phyloP scores from a whole-genome alignment of 148 eudicot genomes.

The Oxyria digyna region DNA sequence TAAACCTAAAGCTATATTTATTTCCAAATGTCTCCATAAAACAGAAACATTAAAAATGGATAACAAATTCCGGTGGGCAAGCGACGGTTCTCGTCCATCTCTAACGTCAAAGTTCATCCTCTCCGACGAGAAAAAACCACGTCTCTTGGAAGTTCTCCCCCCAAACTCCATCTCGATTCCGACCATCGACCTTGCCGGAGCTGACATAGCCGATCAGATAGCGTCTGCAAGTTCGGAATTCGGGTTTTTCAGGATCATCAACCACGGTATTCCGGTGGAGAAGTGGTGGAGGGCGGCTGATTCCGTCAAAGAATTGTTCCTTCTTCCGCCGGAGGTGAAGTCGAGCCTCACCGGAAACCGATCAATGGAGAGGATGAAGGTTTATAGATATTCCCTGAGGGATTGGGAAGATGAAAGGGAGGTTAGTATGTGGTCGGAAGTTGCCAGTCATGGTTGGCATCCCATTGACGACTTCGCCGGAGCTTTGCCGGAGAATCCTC shows the following conservation, averaged over 20 bases:
- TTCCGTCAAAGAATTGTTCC: background rate
- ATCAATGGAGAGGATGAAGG: background rate
- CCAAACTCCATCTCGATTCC: background rate
- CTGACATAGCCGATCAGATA: background rate
- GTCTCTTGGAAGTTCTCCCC: background rate
- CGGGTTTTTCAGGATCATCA: background rate
- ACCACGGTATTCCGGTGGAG: background rate
- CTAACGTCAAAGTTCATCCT: background rate
- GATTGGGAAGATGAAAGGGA: background rate
- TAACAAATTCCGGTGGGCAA: background rate
- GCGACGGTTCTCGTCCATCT: background rate
- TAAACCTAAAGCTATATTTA: background rate
- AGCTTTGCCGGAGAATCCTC: background rate
- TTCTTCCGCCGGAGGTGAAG: background rate
- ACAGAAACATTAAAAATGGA: background rate
- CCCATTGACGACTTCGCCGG: background rate
- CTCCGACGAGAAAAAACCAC: background rate
- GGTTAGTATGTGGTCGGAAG: slow-evolving; percentile 1
- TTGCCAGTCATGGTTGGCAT: background rate
- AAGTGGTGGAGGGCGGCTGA: background rate
- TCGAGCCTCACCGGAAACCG: background rate
- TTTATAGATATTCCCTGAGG: background rate
- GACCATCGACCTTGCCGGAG: background rate
- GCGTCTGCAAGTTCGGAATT: background rate
- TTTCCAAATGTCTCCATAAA: background rate